A percentile compares a stretch with the other conserved stretches of the same genome.
Evolutionary conservation across 106 monocot species (phyloP).

Genomic region (Narthecium ossifragum): DNA sequence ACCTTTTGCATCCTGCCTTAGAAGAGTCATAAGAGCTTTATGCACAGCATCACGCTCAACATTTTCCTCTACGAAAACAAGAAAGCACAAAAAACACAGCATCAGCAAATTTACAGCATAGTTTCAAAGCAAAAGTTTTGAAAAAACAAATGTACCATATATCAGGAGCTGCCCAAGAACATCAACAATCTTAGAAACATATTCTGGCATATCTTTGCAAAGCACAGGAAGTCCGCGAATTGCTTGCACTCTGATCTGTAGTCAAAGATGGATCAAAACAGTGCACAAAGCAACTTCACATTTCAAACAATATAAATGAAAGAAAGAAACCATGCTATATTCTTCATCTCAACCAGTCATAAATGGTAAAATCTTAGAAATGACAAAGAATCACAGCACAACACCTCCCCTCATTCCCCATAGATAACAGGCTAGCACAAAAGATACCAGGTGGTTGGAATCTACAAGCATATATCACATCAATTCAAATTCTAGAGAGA

Average conservation of each 20-base stretch:
- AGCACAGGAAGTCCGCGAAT: constrained; percentile 96
- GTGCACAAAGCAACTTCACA: neutral
- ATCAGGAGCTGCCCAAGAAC: constrained; percentile 86
- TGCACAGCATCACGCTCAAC: constrained; percentile 99
- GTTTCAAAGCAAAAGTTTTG: neutral
- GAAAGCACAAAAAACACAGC: neutral
- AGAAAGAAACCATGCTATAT: neutral
- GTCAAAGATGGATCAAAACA: neutral
- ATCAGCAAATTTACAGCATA: constrained; percentile 5
- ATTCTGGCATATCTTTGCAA: constrained; percentile 89
- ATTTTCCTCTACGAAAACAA: constrained; percentile 70
- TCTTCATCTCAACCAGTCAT: neutral
- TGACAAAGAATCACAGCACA: neutral
- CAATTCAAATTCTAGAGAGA: no score
- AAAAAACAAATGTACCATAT: constrained; percentile 41
- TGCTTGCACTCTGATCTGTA: constrained; percentile 92
- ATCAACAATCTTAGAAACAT: constrained; percentile 94
- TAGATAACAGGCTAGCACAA: no score
- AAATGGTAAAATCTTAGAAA: neutral
- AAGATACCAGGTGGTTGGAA: no score
- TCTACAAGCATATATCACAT: no score
- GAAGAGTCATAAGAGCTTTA: constrained; percentile 88
- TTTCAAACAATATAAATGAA: neutral
- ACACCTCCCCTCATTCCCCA: no score
- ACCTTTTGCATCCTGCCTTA: constrained; percentile 98